phyloP scores from a whole-genome alignment of 495 filamentous ascomycete species.

The Hypoxylon lienhwacheense region DNA sequence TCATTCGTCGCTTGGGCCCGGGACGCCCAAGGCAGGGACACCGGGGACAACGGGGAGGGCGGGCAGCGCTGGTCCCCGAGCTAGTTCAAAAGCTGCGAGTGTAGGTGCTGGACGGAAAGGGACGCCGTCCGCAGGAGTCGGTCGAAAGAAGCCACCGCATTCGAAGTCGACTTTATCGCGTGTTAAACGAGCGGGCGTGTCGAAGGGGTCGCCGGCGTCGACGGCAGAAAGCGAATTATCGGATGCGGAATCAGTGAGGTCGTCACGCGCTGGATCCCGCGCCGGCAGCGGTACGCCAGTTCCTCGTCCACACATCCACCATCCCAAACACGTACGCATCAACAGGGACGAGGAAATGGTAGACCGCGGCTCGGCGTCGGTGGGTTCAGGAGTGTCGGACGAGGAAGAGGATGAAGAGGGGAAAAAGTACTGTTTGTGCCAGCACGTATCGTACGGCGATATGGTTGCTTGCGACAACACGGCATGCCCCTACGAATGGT shows the following conservation, averaged over 20 bases:
- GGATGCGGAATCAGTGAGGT: conserved; percentile 60
- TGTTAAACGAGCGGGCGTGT: conserved; percentile 51
- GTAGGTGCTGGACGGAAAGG: conserved; percentile 57
- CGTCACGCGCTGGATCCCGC: conserved; percentile 44
- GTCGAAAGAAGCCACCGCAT: conserved; percentile 60
- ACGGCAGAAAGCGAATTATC: conserved; percentile 65
- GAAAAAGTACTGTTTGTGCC: conserved; percentile 88
- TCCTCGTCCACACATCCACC: conserved; percentile 46
- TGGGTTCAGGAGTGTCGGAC: conserved; percentile 58
- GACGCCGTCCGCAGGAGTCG: conserved; percentile 58
- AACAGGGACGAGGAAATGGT: conserved; percentile 45
- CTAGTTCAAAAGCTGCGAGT: conserved; percentile 52
- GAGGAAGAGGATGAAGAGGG: conserved; percentile 88
- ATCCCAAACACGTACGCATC: conserved; percentile 40
- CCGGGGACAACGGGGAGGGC: conserved; percentile 61
- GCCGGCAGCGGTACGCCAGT: conserved; percentile 55
- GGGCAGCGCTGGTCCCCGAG: conserved; percentile 71
- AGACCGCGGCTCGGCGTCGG: conserved; percentile 48
- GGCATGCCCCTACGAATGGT: conserved; percentile 92
- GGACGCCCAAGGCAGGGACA: conserved; percentile 79
- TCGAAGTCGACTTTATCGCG: conserved; percentile 58
- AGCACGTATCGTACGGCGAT: conserved; percentile 89
- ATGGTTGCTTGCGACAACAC: conserved; percentile 99
- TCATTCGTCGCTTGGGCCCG: conserved; percentile 80
- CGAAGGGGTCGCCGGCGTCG: conserved; percentile 62